These are phyloP conservation scores for Omphalea diandra DNA, from an alignment of 441 rosid species.

Conservation along the genomic window DNA sequence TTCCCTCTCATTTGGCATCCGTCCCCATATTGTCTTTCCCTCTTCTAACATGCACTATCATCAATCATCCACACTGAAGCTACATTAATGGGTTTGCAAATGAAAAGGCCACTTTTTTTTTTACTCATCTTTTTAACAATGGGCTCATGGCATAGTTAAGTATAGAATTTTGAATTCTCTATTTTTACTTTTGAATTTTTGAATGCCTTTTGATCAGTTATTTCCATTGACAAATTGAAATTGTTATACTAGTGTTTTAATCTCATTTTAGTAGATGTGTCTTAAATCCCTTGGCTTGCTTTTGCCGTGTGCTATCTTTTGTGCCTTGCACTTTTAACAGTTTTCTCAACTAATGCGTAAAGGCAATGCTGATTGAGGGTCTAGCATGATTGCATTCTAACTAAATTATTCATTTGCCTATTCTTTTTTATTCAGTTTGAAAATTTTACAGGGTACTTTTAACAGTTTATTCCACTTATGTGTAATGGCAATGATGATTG, in stretches of 20 bases:
- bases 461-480: neutral
- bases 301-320: neutral
- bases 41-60: no score
- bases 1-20: no score
- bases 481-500: neutral
- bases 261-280: neutral
- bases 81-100: no score
- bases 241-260: no score
- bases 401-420: neutral
- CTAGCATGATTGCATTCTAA: neutral
- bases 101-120: no score
- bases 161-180: neutral
- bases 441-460: conserved; percentile 41
- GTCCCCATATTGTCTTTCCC: no score
- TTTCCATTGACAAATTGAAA: neutral
- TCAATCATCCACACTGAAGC: no score
- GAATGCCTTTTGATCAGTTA: neutral
- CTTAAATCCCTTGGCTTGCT: neutral
- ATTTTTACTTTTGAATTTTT: no score
- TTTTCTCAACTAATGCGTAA: neutral
- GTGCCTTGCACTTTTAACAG: neutral
- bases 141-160: no score
- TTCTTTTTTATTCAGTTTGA: neutral
- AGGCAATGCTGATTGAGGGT: neutral
- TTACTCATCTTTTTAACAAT: no score